Evolutionary conservation across 306 rosid genomes (phyloP).

Genomic region (Castanea crenata): DNA sequence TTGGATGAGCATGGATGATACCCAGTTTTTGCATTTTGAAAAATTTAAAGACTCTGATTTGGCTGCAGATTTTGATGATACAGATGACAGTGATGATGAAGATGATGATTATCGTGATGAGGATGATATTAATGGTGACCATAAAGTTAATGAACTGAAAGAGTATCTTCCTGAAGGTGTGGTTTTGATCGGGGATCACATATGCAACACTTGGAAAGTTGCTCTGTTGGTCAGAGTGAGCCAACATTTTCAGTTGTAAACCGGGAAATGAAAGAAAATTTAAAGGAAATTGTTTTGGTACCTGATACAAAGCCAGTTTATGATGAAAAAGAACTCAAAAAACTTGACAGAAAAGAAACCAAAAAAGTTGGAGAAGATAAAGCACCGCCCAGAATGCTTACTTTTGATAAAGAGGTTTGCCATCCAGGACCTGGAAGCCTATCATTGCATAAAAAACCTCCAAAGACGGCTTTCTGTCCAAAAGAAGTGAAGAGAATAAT

Average conservation of each 20-base stretch:
- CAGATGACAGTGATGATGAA: slow-evolving; percentile 51
- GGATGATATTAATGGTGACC: slow-evolving; percentile 25
- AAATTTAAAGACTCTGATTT: slow-evolving; percentile 45
- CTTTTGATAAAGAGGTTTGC: slow-evolving; percentile 14
- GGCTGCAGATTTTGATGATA: slow-evolving; percentile 43
- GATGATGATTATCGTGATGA: slow-evolving; percentile 39
- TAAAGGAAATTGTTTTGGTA: slow-evolving; percentile 13
- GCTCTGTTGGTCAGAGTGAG: slow-evolving; percentile 15
- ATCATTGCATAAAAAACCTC: slow-evolving; percentile 49
- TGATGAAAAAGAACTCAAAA: slow-evolving; percentile 24
- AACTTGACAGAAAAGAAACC: slow-evolving; percentile 23
- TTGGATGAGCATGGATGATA: slow-evolving; percentile 85
- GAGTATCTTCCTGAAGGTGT: slow-evolving; percentile 12
- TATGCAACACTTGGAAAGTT: slow-evolving; percentile 12
- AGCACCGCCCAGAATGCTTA: slow-evolving; percentile 13
- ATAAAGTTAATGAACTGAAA: slow-evolving; percentile 30
- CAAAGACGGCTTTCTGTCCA: slow-evolving; percentile 77
- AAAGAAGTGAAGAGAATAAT: slow-evolving; percentile 76
- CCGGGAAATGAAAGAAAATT: slow-evolving; percentile 33
- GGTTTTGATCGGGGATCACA: slow-evolving; percentile 28
- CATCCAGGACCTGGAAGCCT: slow-evolving; percentile 28
- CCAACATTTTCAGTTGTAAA: slow-evolving; percentile 16
- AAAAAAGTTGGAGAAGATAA: slow-evolving; percentile 21
- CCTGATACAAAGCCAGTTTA: slow-evolving; percentile 13
- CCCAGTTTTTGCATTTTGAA: slow-evolving; percentile 38